phyloP scores from a whole-genome alignment of 768 basidiomycete genomes.

The Lactarius indigo region DNA sequence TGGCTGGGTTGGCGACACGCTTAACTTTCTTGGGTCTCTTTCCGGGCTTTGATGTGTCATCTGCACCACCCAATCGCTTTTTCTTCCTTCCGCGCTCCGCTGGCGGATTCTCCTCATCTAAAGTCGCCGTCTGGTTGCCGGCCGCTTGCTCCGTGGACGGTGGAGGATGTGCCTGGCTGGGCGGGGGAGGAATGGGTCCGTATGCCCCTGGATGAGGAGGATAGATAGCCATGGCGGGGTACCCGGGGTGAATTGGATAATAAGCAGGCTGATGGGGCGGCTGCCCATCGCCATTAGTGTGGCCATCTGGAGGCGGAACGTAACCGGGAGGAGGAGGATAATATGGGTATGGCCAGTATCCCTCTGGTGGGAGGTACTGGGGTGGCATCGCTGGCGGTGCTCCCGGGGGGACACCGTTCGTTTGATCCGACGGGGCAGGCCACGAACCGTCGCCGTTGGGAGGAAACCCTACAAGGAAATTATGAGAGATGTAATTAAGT shows the following conservation, averaged over 20 bases:
- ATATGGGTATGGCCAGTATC: conserved; percentile 44
- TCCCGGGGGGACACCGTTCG: conserved; percentile 26
- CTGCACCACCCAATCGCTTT: conserved; percentile 30
- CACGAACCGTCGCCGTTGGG: conserved; percentile 35
- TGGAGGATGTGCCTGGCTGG: conserved; percentile 5
- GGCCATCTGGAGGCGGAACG: conserved; percentile 37
- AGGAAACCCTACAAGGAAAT: conserved; percentile 24
- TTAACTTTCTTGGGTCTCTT: conserved; percentile 40
- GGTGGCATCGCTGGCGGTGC: conserved; percentile 32
- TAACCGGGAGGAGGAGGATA: conserved; percentile 43
- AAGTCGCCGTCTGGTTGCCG: conserved; percentile 28
- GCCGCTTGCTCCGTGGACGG: conserved; percentile 7
- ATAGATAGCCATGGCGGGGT: conserved; percentile 32
- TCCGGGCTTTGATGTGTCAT: conserved; percentile 28
- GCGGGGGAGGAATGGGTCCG: conserved; percentile 16
- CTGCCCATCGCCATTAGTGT: conserved; percentile 31
- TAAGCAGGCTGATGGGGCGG: conserved; percentile 36
- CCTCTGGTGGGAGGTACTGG: conserved; percentile 37
- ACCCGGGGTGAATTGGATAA: conserved; percentile 39
- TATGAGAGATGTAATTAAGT: conserved; percentile 2
- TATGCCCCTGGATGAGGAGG: conserved; percentile 31
- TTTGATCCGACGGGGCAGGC: conserved; percentile 26
- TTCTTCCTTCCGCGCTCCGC: conserved; percentile 20
- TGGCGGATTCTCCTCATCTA: conserved; percentile 8
- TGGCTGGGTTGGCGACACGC: conserved; percentile 13